A percentile compares a stretch with the other conserved stretches of the same genome.
Evolutionary conservation across 192 early-diverging fungal genomes (phyloP).

Genomic region (Entomortierella lignicola): DNA sequence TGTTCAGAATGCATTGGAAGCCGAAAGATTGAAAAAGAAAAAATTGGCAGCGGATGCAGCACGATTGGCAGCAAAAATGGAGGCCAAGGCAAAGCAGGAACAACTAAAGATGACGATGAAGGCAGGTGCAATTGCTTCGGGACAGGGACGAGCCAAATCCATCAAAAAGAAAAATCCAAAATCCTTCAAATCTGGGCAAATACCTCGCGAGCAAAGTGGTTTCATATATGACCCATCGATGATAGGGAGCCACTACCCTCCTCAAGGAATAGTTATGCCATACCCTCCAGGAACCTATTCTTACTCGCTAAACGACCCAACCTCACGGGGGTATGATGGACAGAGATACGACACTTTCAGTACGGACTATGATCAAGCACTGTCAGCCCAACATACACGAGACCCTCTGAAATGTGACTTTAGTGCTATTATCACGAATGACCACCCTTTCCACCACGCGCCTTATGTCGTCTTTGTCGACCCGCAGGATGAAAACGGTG

Average conservation of each 20-base stretch:
- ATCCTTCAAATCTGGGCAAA: neutral
- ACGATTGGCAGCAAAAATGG: slow-evolving; percentile 5
- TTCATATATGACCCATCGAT: no score
- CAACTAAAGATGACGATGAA: slow-evolving; percentile 13
- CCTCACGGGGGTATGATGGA: neutral
- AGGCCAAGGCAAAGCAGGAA: no score
- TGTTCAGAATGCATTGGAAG: slow-evolving; percentile 6
- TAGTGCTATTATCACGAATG: neutral
- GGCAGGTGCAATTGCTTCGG: neutral
- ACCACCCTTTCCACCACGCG: slow-evolving; percentile 26
- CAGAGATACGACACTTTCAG: no score
- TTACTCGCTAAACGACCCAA: neutral
- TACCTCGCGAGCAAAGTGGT: no score
- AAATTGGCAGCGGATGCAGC: slow-evolving; percentile 10
- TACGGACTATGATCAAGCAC: no score
- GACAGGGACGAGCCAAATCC: neutral
- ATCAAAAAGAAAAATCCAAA: neutral
- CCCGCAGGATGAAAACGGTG: slow-evolving; percentile 4
- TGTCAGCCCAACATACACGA: no score
- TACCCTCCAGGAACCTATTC: no score
- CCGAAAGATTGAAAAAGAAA: slow-evolving; percentile 12
- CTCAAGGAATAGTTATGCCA: no score
- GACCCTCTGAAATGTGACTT: neutral
- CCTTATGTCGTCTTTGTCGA: slow-evolving; percentile 42
- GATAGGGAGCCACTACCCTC: no score